Percentiles rank a stretch among this genome's conserved stretches.
Evolutionary conservation across 306 rosid species (phyloP).

Genomic region (Pyrus betulifolia): DNA sequence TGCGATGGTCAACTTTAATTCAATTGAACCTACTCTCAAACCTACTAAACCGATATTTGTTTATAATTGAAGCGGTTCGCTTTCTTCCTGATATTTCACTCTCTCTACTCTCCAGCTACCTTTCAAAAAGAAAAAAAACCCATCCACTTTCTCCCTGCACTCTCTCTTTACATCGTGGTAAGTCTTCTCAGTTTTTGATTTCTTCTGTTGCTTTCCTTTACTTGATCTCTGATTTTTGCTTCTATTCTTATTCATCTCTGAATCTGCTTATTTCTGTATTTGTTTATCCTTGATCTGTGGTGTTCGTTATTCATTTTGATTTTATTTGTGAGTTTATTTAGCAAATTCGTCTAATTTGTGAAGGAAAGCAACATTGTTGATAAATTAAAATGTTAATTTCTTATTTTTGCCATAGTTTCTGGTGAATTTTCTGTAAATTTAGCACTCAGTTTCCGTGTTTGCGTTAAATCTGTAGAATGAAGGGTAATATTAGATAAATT

Average conservation of each 20-base stretch:
- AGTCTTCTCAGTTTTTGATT: not conserved
- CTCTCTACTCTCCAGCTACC: not conserved
- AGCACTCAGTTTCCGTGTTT: not conserved
- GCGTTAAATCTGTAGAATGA: not conserved
- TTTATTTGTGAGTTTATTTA: not conserved
- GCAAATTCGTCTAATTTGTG: not conserved
- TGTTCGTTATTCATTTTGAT: not conserved
- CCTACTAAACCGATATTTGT: not conserved
- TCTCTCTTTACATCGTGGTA: not conserved
- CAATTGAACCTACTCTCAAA: not conserved
- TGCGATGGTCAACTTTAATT: not conserved
- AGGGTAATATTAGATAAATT: not conserved
- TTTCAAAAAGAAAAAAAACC: not conserved
- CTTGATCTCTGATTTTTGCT: not conserved
- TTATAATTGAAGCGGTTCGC: not conserved
- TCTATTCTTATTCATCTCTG: not conserved
- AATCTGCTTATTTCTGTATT: not conserved
- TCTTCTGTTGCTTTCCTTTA: not conserved
- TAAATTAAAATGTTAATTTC: not conserved
- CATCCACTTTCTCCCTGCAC: not conserved
- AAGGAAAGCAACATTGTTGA: not conserved
- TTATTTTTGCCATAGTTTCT: not conserved
- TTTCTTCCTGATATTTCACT: not conserved
- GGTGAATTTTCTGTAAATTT: not conserved
- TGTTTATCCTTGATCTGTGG: not conserved